phyloP scores from a whole-genome alignment of 495 filamentous ascomycete species.

The Lasiosphaeris hirsuta region DNA sequence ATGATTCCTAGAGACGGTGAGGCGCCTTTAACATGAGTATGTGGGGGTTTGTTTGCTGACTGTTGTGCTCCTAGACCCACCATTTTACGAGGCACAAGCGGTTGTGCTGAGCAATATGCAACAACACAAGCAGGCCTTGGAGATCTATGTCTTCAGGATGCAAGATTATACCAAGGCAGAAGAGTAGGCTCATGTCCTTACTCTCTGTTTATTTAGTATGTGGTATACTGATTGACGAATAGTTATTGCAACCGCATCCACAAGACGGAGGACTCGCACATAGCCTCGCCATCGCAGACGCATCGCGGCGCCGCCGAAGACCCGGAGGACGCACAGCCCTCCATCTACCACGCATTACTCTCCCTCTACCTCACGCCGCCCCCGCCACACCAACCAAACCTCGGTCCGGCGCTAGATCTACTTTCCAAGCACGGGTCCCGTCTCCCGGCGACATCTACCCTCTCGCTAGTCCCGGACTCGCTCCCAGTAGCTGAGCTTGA shows the following conservation, averaged over 20 bases:
- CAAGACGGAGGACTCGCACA: conserved; percentile 48
- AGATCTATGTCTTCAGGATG: conserved; percentile 95
- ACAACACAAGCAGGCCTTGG: conserved; percentile 86
- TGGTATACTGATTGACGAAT: neutral
- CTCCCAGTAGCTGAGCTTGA: conserved; percentile 77
- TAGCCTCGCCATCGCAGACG: conserved; percentile 34
- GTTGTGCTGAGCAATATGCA: conserved; percentile 94
- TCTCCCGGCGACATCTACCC: conserved; percentile 78
- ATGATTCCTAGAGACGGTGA: conserved; percentile 75
- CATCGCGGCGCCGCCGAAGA: conserved; percentile 43
- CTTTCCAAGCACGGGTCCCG: conserved; percentile 89
- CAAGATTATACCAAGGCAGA: conserved; percentile 85
- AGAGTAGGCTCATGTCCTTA: conserved; percentile 56
- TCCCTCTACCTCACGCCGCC: conserved; percentile 88
- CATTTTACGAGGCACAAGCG: conserved; percentile 86
- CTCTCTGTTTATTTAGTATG: neutral
- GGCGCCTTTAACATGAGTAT: conserved; percentile 21
- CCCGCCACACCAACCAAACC: conserved; percentile 65
- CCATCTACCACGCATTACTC: conserved; percentile 87
- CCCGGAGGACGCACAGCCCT: conserved; percentile 55
- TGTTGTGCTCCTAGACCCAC: conserved; percentile 54
- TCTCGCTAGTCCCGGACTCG: conserved; percentile 77
- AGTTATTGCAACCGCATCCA: conserved; percentile 90
- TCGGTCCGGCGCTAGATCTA: conserved; percentile 76
- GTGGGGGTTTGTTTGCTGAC: neutral